A percentile compares a stretch with the other conserved stretches of the same genome.
Evolutionary conservation across 2,329 filamentous ascomycete species (phyloP).

Genomic region (Beauveria australis): DNA sequence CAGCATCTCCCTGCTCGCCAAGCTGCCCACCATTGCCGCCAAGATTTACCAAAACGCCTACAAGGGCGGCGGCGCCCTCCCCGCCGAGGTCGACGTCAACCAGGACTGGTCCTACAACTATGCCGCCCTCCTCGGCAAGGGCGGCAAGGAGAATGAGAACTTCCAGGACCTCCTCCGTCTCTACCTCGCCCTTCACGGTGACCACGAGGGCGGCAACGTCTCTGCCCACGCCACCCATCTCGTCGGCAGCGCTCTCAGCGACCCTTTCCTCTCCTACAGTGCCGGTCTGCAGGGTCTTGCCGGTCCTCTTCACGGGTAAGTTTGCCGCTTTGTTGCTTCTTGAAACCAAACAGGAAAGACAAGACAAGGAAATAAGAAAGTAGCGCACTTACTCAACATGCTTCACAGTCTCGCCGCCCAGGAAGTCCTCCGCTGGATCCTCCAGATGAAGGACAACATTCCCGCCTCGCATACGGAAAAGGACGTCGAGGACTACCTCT

Average conservation of each 20-base stretch:
- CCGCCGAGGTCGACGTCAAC: slow-evolving; percentile 66
- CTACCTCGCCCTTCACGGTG: slow-evolving; percentile 92
- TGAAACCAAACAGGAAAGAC: neutral
- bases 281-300: slow-evolving; percentile 92
- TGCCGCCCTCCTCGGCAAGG: slow-evolving; percentile 88
- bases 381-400: neutral
- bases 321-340: neutral
- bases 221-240: slow-evolving; percentile 93
- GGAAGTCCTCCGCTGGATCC: slow-evolving; percentile 92
- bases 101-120: slow-evolving; percentile 99
- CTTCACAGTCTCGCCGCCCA: slow-evolving; percentile 70
- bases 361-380: neutral
- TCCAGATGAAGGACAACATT: slow-evolving; percentile 89
- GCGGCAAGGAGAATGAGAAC: slow-evolving; percentile 77
- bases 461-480: slow-evolving; percentile 68
- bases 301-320: slow-evolving; percentile 60
- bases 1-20: slow-evolving; percentile 84
- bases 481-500: slow-evolving; percentile 83
- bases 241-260: slow-evolving; percentile 87
- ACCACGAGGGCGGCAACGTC: slow-evolving; percentile 97
- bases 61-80: slow-evolving; percentile 63
- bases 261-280: slow-evolving; percentile 92
- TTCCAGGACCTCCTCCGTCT: slow-evolving; percentile 93
- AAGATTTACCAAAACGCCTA: slow-evolving; percentile 96
- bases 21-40: slow-evolving; percentile 91